Percentiles rank a stretch among this genome's conserved stretches.
phyloP scores from a whole-genome alignment of 257 asterid genomes.

The Handroanthus guayacan region DNA sequence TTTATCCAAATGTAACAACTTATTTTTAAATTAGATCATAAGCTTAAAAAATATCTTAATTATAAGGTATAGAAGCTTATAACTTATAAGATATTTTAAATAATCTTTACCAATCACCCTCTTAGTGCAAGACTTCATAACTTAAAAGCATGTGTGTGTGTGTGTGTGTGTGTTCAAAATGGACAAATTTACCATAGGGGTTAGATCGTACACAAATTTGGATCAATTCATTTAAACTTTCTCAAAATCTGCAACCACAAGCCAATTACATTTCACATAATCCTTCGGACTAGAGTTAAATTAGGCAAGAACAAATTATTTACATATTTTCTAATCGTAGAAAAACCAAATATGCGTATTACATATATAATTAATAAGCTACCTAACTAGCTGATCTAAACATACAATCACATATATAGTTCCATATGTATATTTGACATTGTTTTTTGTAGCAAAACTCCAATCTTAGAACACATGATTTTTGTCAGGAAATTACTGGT shows the following conservation, averaged over 20 bases:
- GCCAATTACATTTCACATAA: not conserved
- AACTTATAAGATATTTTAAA: too few relatives aligned
- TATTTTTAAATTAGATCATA: too few relatives aligned
- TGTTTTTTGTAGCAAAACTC: slow-evolving; percentile 13
- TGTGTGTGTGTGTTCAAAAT: too few relatives aligned
- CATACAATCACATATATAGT: not conserved
- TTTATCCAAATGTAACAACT: too few relatives aligned
- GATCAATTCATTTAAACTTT: too few relatives aligned
- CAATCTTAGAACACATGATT: slow-evolving; percentile 4
- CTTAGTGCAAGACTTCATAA: too few relatives aligned
- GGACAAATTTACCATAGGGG: too few relatives aligned
- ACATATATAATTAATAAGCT: not conserved
- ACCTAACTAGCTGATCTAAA: not conserved
- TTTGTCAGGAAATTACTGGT: slow-evolving; percentile 18
- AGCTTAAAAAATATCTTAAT: too few relatives aligned
- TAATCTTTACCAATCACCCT: too few relatives aligned
- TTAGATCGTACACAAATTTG: too few relatives aligned
- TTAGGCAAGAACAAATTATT: not conserved
- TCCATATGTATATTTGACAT: not conserved
- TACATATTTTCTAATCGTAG: slow-evolving; percentile 22
- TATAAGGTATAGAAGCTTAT: too few relatives aligned
- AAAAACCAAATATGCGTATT: not conserved
- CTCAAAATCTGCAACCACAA: not conserved
- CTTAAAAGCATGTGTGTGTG: too few relatives aligned
- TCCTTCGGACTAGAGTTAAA: not conserved